phyloP scores from a whole-genome alignment of 139 green algal genomes.

The Chlamydomonas incerta region DNA sequence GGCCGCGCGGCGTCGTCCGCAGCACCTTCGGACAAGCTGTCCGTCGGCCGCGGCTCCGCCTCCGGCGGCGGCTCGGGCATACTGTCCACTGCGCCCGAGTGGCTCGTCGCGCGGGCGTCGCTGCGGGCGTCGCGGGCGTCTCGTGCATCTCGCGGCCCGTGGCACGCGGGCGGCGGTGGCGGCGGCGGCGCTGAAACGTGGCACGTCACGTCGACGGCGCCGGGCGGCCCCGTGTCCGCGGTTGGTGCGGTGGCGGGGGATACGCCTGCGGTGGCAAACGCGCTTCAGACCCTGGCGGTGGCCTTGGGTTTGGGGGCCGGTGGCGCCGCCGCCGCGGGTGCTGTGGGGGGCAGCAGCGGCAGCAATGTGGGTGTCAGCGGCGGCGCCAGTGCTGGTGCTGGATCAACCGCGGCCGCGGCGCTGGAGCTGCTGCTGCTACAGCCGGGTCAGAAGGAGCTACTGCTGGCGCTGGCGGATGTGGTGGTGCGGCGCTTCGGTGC shows the following conservation, averaged over 20 bases:
- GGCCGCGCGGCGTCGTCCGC: neutral
- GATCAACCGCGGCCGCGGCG: neutral
- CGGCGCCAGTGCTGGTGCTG: no score
- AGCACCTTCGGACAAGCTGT: neutral
- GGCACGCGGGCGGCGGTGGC: neutral
- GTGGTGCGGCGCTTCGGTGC: neutral
- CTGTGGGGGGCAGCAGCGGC: no score
- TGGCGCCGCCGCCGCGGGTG: no score
- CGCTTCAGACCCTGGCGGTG: slow-evolving; percentile 4
- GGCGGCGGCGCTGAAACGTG: neutral
- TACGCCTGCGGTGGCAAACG: neutral
- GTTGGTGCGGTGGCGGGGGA: no score
- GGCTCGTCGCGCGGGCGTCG: neutral
- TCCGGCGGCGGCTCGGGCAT: no score
- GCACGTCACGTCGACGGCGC: neutral
- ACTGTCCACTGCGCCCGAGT: neutral
- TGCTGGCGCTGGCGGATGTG: slow-evolving; percentile 13
- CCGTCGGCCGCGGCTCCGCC: no score
- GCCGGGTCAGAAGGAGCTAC: neutral
- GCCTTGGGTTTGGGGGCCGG: neutral
- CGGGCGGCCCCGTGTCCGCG: no score
- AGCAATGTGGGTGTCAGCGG: no score
- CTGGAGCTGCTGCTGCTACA: neutral
- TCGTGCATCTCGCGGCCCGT: neutral
- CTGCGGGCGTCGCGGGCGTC: no score